A percentile compares a stretch with the other conserved stretches of the same genome.
Conservation (phyloP, 2,329 filamentous ascomycete genomes). For the Aspergillus tamarii region DNA sequence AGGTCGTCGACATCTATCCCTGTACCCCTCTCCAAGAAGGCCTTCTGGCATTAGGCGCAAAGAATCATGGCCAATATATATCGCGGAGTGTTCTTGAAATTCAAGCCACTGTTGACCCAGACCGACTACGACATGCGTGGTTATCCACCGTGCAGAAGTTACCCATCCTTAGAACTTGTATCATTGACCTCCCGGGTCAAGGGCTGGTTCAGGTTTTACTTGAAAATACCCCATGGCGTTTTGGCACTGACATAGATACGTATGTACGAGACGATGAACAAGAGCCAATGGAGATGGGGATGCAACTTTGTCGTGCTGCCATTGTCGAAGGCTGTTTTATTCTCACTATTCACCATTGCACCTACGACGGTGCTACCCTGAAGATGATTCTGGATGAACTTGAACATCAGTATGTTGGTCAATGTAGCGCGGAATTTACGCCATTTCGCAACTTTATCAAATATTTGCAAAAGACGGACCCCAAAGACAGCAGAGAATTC, state of each 20-base stretch:
- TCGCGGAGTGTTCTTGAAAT: not conserved
- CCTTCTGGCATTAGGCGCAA: not conserved
- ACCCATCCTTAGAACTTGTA: conserved; percentile 5
- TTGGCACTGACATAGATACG: not conserved
- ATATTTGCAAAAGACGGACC: not conserved
- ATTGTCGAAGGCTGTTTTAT: not conserved
- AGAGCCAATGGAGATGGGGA: not conserved
- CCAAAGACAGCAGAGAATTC: not conserved
- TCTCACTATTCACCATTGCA: not conserved
- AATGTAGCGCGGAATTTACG: not conserved
- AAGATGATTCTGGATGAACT: not conserved
- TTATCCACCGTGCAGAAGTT: not conserved
- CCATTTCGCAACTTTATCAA: not conserved
- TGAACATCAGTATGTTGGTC: not conserved
- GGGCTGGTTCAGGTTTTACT: conserved; percentile 5
- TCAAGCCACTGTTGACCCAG: not conserved
- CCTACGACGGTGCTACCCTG: not conserved
- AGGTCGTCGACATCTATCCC: not conserved
- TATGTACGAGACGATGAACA: not conserved
- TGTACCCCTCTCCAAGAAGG: conserved; percentile 8
- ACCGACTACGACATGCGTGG: not conserved
- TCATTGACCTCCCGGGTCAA: conserved; percentile 4
- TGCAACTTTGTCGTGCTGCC: not conserved
- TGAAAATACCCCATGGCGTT: not conserved
- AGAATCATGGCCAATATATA: not conserved